Evolutionary conservation across 1,284 basidiomycete genomes (phyloP).

Genomic region (Marasmius oreades): DNA sequence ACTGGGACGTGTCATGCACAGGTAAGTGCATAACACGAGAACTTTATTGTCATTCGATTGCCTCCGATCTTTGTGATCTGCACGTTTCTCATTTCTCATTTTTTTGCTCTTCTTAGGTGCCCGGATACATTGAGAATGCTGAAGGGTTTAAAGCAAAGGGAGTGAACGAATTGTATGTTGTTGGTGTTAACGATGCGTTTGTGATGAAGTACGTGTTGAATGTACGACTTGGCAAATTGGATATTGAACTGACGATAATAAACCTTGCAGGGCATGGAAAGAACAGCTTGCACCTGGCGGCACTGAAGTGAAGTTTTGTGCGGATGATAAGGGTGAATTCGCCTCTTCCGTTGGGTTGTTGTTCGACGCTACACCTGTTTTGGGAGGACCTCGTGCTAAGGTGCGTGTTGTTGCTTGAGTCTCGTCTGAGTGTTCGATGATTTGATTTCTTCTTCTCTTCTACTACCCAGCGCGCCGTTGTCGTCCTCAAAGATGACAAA

Average conservation of each 20-base stretch:
- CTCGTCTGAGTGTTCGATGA: conserved; percentile 9
- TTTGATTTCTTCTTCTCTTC: conserved; percentile 1
- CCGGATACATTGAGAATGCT: conserved; percentile 60
- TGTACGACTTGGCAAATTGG: too few relatives aligned
- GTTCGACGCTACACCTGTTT: conserved; percentile 57
- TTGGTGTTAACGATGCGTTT: conserved; percentile 72
- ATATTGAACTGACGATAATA: conserved; percentile 5
- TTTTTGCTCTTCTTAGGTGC: conserved; percentile 46
- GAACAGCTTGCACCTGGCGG: conserved; percentile 53
- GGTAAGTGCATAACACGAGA: not conserved
- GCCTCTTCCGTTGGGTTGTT: conserved; percentile 56
- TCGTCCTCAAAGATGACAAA: conserved; percentile 50
- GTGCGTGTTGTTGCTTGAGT: conserved; percentile 31
- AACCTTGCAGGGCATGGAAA: conserved; percentile 61
- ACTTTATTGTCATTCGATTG: not conserved
- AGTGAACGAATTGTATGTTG: conserved; percentile 64
- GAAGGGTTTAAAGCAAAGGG: conserved; percentile 67
- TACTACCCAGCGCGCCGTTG: conserved; percentile 47
- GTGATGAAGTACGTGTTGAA: conserved; percentile 58
- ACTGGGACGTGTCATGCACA: conserved; percentile 29
- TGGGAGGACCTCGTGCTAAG: conserved; percentile 68
- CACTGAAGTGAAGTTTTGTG: conserved; percentile 56
- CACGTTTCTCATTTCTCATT: conserved; percentile 18
- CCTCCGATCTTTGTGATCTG: conserved; percentile 15
- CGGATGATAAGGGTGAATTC: conserved; percentile 65